Conservation (phyloP, 1,284 basidiomycete species). For the Microstroma glucosiphilum region DNA sequence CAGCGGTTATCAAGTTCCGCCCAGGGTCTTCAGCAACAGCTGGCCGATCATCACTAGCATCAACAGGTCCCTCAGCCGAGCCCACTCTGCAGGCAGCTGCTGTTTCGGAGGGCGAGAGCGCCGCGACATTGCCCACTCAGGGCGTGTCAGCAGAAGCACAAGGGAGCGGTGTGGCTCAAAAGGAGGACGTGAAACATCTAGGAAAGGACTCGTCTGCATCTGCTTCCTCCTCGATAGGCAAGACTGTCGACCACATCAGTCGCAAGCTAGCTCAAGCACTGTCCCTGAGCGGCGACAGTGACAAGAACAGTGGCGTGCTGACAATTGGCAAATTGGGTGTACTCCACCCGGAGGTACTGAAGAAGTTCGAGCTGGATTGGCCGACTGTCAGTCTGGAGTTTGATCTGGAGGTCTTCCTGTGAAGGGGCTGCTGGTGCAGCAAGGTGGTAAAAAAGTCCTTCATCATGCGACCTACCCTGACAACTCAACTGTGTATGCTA, state of each 20-base stretch:
- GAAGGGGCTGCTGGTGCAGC: neutral
- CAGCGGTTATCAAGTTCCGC: conserved; percentile 82
- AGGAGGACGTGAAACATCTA: neutral
- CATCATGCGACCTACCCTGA: too few relatives aligned
- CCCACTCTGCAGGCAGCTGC: neutral
- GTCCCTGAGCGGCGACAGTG: conserved; percentile 9
- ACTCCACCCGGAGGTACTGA: conserved; percentile 41
- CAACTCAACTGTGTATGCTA: too few relatives aligned
- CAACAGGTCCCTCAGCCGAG: neutral
- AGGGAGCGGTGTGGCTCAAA: neutral
- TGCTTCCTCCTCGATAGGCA: too few relatives aligned
- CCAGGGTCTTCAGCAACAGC: conserved; percentile 40
- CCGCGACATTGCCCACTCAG: conserved; percentile 9
- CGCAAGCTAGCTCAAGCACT: conserved; percentile 16
- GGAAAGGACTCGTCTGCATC: neutral
- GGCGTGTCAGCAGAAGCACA: conserved; percentile 14
- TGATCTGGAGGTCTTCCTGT: conserved; percentile 84
- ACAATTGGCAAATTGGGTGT: conserved; percentile 35
- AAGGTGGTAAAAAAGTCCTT: too few relatives aligned
- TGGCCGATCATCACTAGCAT: neutral
- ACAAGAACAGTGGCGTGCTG: neutral
- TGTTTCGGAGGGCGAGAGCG: neutral
- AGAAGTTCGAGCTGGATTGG: conserved; percentile 59
- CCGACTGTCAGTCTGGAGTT: conserved; percentile 96
- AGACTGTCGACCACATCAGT: neutral